Base-by-base conservation (phyloP, 2,329 filamentous ascomycete genomes). In the Truncatella angustata region DNA sequence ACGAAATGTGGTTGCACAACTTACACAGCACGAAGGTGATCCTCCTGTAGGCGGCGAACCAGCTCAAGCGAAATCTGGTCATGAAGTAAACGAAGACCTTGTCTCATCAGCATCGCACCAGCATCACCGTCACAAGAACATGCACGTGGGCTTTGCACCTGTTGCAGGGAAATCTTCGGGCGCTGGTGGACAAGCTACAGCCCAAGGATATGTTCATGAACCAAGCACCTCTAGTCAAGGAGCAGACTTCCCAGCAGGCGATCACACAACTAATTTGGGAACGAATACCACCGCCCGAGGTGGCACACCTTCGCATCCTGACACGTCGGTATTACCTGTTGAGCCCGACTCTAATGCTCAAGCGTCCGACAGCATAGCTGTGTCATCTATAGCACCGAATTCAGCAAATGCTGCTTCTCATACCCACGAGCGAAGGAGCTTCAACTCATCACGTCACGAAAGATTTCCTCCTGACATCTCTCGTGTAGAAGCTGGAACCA, bases 141-240 rank as follows among this genome's bases (percentile, higher is more conserved):
- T 74, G 6, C 82, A 83, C 58, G 81, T 87, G 32, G 83, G 80
- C 3, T 86, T 87, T 63, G 77, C 75, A 7, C 66, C 74, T 36
- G 66, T 65, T 4, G 55, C 46, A 35, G 52, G 23, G 14, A 23
- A 21, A 4, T n/a, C 40, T 12, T 44, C 40, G 23, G 40, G 24
- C 10, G n/a, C 9, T 5, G 21, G 28, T 11, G 20, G 21, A 21
- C 20, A 44, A 7, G 24, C 7, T 16, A 23, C 21, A n/a, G 40
- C 5, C 24, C 20, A 30, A 3, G 11, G 5, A 21, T 7, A 9
- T 14, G 28, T 32, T 32, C 7, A 32, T 32, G 7, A 32, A 32
- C 2, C 28, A 32, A 14, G 14, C 7, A 14, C 28, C 14, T 14
- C 2, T 32, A 14, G 2, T 14, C 28, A 32, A 7, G 28, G 28